Evolutionary conservation across 2,329 filamentous ascomycete genomes (phyloP), one percentile per base, ranked within the genome.

Genomic region (Ophiostoma quercus): DNA sequence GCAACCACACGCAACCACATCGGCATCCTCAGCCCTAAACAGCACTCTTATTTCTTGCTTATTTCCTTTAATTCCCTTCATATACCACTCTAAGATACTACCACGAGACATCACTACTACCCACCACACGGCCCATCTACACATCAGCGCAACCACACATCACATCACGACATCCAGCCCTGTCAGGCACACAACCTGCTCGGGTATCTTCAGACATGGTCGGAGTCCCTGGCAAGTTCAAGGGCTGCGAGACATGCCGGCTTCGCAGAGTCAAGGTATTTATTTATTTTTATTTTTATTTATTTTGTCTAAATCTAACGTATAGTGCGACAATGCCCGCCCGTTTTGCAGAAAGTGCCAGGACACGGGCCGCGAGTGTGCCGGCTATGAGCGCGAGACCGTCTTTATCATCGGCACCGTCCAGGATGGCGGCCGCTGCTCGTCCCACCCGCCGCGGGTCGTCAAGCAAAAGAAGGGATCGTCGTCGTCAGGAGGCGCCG

Each of bases 361-460:
- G 70, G 81, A 84, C 74, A 84, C 83, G 74, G 85, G 85, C 29
- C 80, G 86, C 63, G 77, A 82, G 70, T 90, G 88, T 74, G 83
- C 83, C 66, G 88, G 88, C 54, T 90, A 90, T 76, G 83, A 88
- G 75, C 81, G 85, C 54, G 84, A 88, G 75, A 84, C 84, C 19
- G 83, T 89, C 70, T 90, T 90, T 77, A 88, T 90, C 76, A 84
- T 86, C 54, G 85, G 84, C n/a, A 87, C 85, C 2, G 79, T 79
- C 51, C 79, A 85, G 71, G 82, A 82, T 71, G 83, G 81, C 71
- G 85, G 85, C 12, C 82, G 85, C 41, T 86, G 85, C 68, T 84
- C 84, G 62, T 86, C 84, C 1, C 85, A 87, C 71, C 85, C 85
- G 2, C 82, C 81, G 5, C 79, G 82, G 8, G 83, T 82, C 71